These are phyloP conservation scores for Aspergillus tamarii DNA, from an alignment of 2,329 filamentous ascomycete species.

Conservation along the genomic window DNA sequence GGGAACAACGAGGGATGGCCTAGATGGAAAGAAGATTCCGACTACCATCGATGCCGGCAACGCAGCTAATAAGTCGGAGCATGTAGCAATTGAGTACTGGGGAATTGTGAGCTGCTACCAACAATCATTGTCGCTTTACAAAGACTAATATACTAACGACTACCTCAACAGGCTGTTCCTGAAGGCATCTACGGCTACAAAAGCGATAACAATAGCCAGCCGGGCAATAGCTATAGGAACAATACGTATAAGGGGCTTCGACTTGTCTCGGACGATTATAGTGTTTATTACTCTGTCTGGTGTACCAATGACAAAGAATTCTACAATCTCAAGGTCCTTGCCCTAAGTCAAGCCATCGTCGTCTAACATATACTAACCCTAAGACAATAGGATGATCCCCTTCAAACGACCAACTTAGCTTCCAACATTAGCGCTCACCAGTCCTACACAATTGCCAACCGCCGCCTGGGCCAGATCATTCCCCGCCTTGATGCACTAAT, in stretches of 20 bases:
- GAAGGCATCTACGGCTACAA: conserved; percentile 33
- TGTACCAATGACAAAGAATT: conserved; percentile 69
- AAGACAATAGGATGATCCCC: conserved; percentile 52
- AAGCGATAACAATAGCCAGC: conserved; percentile 21
- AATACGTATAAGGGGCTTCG: conserved; percentile 67
- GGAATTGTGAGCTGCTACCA: conserved; percentile 37
- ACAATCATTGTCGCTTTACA: neutral
- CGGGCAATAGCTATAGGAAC: conserved; percentile 34
- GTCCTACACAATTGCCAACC: conserved; percentile 18
- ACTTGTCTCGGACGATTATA: conserved; percentile 59
- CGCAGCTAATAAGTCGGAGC: conserved; percentile 48
- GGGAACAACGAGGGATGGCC: conserved; percentile 47
- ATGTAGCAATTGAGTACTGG: conserved; percentile 63
- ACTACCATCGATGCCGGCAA: conserved; percentile 33
- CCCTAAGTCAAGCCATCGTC: neutral
- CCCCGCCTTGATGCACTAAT: conserved; percentile 61
- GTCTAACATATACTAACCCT: neutral
- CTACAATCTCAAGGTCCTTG: conserved; percentile 60
- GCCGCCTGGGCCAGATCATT: conserved; percentile 43
- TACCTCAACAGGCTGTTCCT: conserved; percentile 24
- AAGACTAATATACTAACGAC: neutral
- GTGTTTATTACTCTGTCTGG: conserved; percentile 69
- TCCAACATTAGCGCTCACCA: conserved; percentile 23
- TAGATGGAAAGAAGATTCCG: conserved; percentile 60
- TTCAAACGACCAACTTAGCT: conserved; percentile 54